Conservation (phyloP, 306 rosid genomes). For the Herpetospermum pedunculosum region DNA sequence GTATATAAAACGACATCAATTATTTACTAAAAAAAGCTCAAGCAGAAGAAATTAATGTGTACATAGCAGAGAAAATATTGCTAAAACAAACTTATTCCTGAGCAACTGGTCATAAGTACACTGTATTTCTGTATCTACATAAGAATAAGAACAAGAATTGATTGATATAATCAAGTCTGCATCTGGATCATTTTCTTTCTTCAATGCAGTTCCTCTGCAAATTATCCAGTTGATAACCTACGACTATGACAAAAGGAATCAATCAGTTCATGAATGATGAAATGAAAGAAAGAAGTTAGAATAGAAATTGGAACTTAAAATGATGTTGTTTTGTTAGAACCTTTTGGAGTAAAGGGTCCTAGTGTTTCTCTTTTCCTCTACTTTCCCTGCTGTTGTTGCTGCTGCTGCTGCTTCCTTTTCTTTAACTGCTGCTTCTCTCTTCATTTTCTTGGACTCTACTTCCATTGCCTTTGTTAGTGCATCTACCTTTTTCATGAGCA, state of each 20-base stretch:
- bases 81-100: conserved; percentile 1
- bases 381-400: conserved; percentile 28
- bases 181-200: not conserved
- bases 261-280: not conserved
- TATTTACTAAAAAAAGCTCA: not conserved
- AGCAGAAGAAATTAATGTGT: not conserved
- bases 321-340: conserved; percentile 14
- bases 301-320: not conserved
- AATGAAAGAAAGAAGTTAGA: not conserved
- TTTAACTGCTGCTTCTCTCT: conserved; percentile 74
- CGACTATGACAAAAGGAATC: not conserved
- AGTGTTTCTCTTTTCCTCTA: conserved; percentile 32
- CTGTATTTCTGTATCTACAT: not conserved
- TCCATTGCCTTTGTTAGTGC: conserved; percentile 75
- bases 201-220: not conserved
- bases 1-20: not conserved
- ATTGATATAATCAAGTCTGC: not conserved
- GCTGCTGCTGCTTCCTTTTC: conserved; percentile 59
- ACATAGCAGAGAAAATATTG: not conserved
- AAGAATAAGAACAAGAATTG: not conserved
- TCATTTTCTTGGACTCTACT: conserved; percentile 73
- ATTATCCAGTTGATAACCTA: conserved; percentile 9
- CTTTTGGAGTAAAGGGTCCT: conserved; percentile 44
- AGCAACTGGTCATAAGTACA: not conserved
- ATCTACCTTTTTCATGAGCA: conserved; percentile 69